Base-by-base conservation (phyloP, 345 rosid genomes). In the Salix brachista region DNA sequence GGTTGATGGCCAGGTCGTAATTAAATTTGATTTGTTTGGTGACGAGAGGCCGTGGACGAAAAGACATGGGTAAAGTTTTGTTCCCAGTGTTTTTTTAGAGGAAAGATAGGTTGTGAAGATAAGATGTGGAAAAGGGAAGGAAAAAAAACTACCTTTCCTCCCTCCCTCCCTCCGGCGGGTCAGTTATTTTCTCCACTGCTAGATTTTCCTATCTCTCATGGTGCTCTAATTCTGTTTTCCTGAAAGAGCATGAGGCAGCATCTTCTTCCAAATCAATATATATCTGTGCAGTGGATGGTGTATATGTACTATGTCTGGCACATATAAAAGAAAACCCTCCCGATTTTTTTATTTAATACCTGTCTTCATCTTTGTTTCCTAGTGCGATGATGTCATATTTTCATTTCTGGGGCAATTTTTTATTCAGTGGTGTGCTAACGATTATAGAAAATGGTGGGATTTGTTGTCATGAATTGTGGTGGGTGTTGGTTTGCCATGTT, bases 201-300 rank as follows among this genome's bases (percentile, higher is more conserved):
- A 82, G 72, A 73, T 52, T 77, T 77, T 68, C 41, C 58, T 5
- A 41, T 69, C 19, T n/a, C 56, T 60, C 25, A 26, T 46, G 19
- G 34, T 34, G 58, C 30, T 37, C 76, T 36, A 54, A 39, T 68
- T 28, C 37, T 65, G 52, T 78, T 81, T 76, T 78, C 64, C 74
- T 61, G 80, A 71, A 41, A 78, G 65, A 69, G 30, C 16, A 62
- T 77, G 70, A 65, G 75, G 54, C 66, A 19, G 36, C 41, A 25
- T 80, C 69, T 69, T 78, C 56, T 9, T 34, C 6, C 37, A 26
- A 50, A 50, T 61, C 66, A 52, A 77, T 77, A 72, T 50, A 75
- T 77, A 65, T 65, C 67, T 66, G 64, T 81, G 77, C 86, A 72
- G 44, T 36, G 52, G 83, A 72, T 72, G 88, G 81, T 75, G 79